Evolutionary conservation across 345 rosid genomes (phyloP).

Genomic region (Eucalyptus pauciflora): DNA sequence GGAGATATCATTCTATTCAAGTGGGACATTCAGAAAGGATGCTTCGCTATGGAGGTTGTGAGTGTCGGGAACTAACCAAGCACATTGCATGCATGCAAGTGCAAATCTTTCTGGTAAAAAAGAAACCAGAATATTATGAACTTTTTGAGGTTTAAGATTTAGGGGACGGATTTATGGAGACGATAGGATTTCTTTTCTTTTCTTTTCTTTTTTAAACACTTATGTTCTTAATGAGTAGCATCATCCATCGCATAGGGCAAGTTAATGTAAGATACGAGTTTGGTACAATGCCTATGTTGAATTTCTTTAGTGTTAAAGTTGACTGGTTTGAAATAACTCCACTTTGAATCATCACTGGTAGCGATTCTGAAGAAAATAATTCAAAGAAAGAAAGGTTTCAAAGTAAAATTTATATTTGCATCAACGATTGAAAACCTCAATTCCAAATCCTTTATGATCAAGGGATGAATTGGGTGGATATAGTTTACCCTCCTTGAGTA

Average conservation of each 20-base stretch:
- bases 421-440: fast-evolving
- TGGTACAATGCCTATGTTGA: background rate
- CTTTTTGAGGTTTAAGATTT: background rate
- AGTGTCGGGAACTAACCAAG: background rate
- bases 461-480: background rate
- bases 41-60: background rate
- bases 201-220: too few relatives aligned
- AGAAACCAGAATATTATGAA: background rate
- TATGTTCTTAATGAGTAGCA: background rate
- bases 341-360: background rate
- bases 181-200: too few relatives aligned
- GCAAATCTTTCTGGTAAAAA: background rate
- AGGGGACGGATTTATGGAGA: too few relatives aligned
- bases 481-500: background rate
- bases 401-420: background rate
- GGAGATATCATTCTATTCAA: background rate
- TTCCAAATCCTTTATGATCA: background rate
- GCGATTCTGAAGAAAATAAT: background rate
- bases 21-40: background rate
- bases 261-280: background rate
- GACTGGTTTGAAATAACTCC: background rate
- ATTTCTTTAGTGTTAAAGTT: background rate
- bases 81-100: background rate
- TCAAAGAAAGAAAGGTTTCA: background rate
- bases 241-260: background rate